Base-by-base conservation (phyloP, 1,284 basidiomycete genomes). In the Veloporphyrellus conicus region DNA sequence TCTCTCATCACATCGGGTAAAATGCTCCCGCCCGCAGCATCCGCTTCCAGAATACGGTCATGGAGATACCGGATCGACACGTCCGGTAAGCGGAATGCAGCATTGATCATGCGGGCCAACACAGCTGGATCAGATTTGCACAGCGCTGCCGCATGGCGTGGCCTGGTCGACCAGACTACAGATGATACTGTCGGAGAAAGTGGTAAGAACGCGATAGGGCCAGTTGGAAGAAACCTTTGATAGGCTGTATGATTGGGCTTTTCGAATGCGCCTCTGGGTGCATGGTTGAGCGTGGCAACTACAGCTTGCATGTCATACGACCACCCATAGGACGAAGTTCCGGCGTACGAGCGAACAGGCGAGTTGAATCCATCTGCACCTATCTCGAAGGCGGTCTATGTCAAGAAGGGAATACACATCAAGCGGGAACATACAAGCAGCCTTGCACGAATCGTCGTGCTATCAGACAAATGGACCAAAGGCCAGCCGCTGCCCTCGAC, bases 281-380 rank as follows among this genome's bases (percentile, higher is more conserved):
- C 66, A 65, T 94, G 88, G 39, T 75, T 64, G 56, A 99, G 76
- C 0, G 93, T 97, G 0, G 88, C 93, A 15, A 99, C 96, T 32
- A 99, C 79, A 7, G 90, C 94, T 58, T 91, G 88, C 0, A 89
- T 87, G 50, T 90, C 78, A 68, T 99, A 99, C 1, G 84, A 77
- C 87, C 94, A 96, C 3, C 95, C 95, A 59, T 85, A 94, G 0
- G 91, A 88, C 34, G 86, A 75, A 50, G 98, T 97, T 12, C 84
- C 75, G 0, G 94, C 87, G 62, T 89, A 98, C 34, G 81, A 69
- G 41, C 93, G 82, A 15, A 98, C 96, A 8, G 95, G 95, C 1
- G 93, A 97, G 64, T 93, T 94, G 62, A 84, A 84, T 0, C 96
- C 96, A 61, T 99, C 96, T 7, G 96, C 96, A 19, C 96, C 95